Percentiles rank a stretch among this genome's conserved stretches.
phyloP scores from a whole-genome alignment of 108 stramenopile genomes.

The Pseudonitzschia multistriata region DNA sequence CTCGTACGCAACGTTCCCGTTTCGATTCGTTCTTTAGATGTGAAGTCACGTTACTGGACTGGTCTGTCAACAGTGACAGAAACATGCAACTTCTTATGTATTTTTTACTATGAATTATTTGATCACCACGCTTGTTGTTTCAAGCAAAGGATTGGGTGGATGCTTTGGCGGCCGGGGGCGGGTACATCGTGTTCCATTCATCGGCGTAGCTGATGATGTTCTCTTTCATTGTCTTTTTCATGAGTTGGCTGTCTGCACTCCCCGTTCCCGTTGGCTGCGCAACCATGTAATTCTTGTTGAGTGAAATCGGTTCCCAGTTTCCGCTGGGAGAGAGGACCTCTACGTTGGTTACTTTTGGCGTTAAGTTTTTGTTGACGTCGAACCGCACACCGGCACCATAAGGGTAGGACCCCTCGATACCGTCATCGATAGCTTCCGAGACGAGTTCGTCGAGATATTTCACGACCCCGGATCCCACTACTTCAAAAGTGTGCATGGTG shows the following conservation, averaged over 20 bases:
- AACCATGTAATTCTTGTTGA: slow-evolving; percentile 32
- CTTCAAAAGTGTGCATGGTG: slow-evolving; percentile 29
- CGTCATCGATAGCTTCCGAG: slow-evolving; percentile 17
- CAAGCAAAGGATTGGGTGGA: slow-evolving; percentile 32
- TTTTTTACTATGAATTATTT: not conserved
- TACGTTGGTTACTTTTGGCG: slow-evolving; percentile 28
- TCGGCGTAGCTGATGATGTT: slow-evolving; percentile 47
- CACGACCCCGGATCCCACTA: slow-evolving; percentile 36
- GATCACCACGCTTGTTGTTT: not conserved
- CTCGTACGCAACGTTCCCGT: too few relatives aligned
- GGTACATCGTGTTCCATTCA: slow-evolving; percentile 20
- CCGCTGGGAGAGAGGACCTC: slow-evolving; percentile 27
- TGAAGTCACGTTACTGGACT: too few relatives aligned
- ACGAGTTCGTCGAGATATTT: slow-evolving; percentile 38
- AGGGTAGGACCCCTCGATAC: slow-evolving; percentile 34
- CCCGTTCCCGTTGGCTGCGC: slow-evolving; percentile 24
- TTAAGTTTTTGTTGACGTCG: slow-evolving; percentile 25
- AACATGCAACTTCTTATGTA: too few relatives aligned
- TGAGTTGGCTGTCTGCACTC: slow-evolving; percentile 8
- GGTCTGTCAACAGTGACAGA: too few relatives aligned
- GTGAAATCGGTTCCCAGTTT: slow-evolving; percentile 37
- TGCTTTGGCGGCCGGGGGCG: slow-evolving; percentile 22
- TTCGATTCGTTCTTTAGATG: too few relatives aligned
- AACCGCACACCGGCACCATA: slow-evolving; percentile 49
- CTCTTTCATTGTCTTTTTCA: slow-evolving; percentile 32